Percentiles rank a stretch among this genome's conserved stretches.
phyloP scores from a whole-genome alignment of 2,329 filamentous ascomycete genomes.

The Colletotrichum sp. region DNA sequence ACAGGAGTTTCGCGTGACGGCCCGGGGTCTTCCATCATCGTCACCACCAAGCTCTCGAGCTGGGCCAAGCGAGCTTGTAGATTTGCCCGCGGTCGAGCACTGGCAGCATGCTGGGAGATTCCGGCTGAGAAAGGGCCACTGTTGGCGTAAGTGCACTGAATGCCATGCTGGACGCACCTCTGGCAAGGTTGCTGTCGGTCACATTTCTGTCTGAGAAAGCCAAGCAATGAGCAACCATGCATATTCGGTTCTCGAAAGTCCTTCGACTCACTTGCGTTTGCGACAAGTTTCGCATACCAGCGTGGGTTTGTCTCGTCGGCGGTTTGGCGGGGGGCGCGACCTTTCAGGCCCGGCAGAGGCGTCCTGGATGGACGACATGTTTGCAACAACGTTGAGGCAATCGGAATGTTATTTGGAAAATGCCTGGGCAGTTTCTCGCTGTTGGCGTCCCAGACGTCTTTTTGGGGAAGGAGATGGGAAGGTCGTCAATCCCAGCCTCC shows the following conservation, averaged over 20 bases:
- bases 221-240: neutral
- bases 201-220: constrained; percentile 23
- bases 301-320: constrained; percentile 35
- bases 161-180: constrained; percentile 23
- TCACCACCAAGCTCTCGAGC: constrained; percentile 33
- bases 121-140: neutral
- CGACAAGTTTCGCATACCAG: constrained; percentile 38
- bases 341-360: neutral
- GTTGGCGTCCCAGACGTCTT: neutral
- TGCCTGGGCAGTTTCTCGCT: neutral
- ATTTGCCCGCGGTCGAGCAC: neutral
- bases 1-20: neutral
- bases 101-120: neutral
- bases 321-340: constrained; percentile 18
- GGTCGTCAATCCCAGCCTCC: neutral
- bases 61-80: constrained; percentile 27
- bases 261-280: constrained; percentile 32
- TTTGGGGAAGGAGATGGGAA: neutral
- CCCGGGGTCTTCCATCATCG: constrained; percentile 23
- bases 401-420: neutral
- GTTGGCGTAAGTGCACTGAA: constrained; percentile 27
- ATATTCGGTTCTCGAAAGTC: neutral
- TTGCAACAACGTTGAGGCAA: neutral
- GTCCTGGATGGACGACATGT: neutral
- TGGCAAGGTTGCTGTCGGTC: constrained; percentile 27